Conservation (phyloP, 352 stramenopile genomes). For the Pythium pyrilobum region DNA sequence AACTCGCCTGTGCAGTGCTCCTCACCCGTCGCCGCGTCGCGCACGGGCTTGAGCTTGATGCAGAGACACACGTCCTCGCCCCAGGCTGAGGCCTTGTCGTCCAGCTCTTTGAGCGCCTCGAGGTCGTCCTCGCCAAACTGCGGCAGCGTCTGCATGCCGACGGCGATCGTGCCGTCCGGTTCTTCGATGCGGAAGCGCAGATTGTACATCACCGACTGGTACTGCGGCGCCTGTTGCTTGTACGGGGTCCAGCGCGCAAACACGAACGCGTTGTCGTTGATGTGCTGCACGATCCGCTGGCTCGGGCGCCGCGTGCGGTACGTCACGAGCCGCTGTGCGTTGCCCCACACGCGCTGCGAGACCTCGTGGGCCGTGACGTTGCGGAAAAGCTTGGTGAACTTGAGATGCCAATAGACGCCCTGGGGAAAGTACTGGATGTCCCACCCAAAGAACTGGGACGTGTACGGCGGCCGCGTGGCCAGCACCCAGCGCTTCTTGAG, state of each 20-base stretch:
- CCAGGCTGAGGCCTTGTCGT: conserved; percentile 19
- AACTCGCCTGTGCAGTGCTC: conserved; percentile 37
- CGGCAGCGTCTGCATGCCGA: conserved; percentile 31
- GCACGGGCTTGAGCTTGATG: conserved; percentile 31
- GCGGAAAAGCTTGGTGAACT: conserved; percentile 42
- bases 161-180: conserved; percentile 34
- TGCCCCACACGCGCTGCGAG: conserved; percentile 32
- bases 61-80: conserved; percentile 37
- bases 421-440: conserved; percentile 32
- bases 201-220: conserved; percentile 24
- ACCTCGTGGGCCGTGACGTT: conserved; percentile 20
- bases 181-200: conserved; percentile 45
- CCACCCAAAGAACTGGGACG: conserved; percentile 42
- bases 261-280: conserved; percentile 57
- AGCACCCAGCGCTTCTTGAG: conserved; percentile 34
- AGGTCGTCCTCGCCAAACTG: conserved; percentile 2
- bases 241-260: conserved; percentile 6
- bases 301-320: conserved; percentile 29
- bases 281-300: conserved; percentile 29
- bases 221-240: conserved; percentile 16
- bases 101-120: not conserved
- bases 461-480: conserved; percentile 7
- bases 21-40: conserved; percentile 3
- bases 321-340: conserved; percentile 37
- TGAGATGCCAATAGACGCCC: conserved; percentile 28